Evolutionary conservation across 106 monocot species (phyloP).

Genomic region (Amphibolis antarctica): DNA sequence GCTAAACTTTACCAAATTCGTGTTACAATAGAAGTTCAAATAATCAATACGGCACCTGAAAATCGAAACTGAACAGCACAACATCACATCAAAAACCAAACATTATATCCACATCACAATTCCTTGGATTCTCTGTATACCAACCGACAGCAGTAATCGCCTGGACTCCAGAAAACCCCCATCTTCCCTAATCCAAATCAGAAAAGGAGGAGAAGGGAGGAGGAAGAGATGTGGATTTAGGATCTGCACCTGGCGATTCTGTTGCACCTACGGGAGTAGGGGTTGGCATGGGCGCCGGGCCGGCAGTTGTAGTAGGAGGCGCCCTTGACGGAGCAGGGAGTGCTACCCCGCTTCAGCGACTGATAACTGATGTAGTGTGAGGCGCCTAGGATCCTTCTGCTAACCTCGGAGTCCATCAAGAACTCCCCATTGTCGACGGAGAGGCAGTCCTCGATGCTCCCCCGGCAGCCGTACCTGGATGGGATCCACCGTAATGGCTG

Average conservation of each 20-base stretch:
- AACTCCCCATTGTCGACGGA: neutral
- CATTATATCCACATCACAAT: no score
- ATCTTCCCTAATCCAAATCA: neutral
- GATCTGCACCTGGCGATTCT: slow-evolving; percentile 27
- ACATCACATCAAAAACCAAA: no score
- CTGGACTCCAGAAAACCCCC: neutral
- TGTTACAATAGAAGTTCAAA: no score
- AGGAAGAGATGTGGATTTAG: neutral
- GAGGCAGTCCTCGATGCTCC: neutral
- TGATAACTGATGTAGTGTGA: slow-evolving; percentile 30
- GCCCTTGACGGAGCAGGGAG: slow-evolving; percentile 30
- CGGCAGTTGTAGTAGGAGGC: slow-evolving; percentile 50
- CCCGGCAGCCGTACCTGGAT: neutral
- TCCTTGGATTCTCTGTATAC: no score
- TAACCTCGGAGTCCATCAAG: slow-evolving; percentile 10
- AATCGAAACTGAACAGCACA: no score
- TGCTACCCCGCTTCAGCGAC: slow-evolving; percentile 26
- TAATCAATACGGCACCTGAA: no score
- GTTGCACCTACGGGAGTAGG: slow-evolving; percentile 30
- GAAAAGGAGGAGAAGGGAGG: neutral
- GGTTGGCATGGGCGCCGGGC: slow-evolving; percentile 36
- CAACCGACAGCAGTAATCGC: no score
- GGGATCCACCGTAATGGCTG: neutral
- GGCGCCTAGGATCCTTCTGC: slow-evolving; percentile 23
- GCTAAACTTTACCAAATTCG: no score